These are phyloP conservation scores for Cercospora sesami DNA, from an alignment of 2,329 filamentous ascomycete species.

Conservation along the genomic window DNA sequence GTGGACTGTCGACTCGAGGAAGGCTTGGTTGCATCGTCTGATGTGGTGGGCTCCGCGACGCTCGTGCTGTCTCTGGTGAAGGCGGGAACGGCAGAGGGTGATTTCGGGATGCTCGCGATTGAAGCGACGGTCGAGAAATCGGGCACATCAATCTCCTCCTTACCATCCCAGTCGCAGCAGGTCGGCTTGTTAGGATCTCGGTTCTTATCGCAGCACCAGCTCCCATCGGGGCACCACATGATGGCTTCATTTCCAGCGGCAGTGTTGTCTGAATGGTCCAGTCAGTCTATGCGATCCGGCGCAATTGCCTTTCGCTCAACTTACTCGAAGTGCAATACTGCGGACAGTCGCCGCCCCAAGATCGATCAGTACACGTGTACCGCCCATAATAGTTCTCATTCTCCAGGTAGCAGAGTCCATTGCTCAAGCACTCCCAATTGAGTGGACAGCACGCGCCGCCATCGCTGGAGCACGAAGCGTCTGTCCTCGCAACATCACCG, in stretches of 20 bases:
- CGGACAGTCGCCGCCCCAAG: constrained; percentile 36
- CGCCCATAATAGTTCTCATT: constrained; percentile 34
- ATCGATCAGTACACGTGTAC: constrained; percentile 40
- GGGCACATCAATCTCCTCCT: constrained; percentile 25
- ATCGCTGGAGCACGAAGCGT: constrained; percentile 31
- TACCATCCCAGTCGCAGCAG: constrained; percentile 25
- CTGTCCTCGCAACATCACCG: constrained; percentile 32
- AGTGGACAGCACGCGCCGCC: constrained; percentile 39
- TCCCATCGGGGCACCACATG: constrained; percentile 32
- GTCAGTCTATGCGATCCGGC: not conserved
- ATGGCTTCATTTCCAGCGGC: constrained; percentile 38
- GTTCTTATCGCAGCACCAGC: constrained; percentile 38
- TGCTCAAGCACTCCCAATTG: constrained; percentile 39
- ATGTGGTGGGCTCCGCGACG: not conserved
- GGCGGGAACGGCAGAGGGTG: constrained; percentile 11
- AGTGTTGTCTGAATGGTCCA: constrained; percentile 20
- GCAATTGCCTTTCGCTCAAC: not conserved
- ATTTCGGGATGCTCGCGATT: constrained; percentile 23
- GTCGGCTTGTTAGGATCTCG: constrained; percentile 23
- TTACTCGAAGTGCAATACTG: constrained; percentile 35
- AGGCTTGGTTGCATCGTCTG: not conserved
- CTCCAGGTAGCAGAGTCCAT: constrained; percentile 38
- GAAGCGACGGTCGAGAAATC: constrained; percentile 20
- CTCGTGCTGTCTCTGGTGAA: constrained; percentile 4
- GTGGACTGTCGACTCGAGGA: not conserved